Percentiles rank a stretch among this genome's conserved stretches.
phyloP scores from a whole-genome alignment of 2,329 filamentous ascomycete species.

The Ascochyta pisi region DNA sequence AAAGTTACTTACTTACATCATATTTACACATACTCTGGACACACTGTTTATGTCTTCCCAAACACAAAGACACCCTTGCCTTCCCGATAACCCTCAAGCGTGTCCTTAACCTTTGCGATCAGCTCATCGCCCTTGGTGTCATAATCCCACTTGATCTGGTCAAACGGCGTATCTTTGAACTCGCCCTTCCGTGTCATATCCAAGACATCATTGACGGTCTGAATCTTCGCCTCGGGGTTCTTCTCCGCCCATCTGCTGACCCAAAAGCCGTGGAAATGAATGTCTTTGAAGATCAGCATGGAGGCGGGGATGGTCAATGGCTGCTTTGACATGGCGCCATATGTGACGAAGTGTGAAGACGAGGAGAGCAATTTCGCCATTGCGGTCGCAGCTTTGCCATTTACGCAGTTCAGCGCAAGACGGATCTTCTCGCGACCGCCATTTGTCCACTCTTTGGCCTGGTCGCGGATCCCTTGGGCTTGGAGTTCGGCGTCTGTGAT shows the following conservation, averaged over 20 bases:
- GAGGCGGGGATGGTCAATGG: conserved; percentile 82
- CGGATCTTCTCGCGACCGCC: conserved; percentile 74
- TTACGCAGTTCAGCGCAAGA: conserved; percentile 91
- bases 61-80: conserved; percentile 94
- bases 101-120: conserved; percentile 78
- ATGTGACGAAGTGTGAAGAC: conserved; percentile 82
- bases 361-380: conserved; percentile 75
- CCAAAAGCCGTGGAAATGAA: conserved; percentile 93
- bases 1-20: background rate
- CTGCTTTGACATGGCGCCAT: conserved; percentile 93
- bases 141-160: conserved; percentile 83
- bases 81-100: conserved; percentile 80
- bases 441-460: conserved; percentile 70
- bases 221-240: conserved; percentile 74
- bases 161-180: conserved; percentile 84
- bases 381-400: conserved; percentile 80
- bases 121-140: conserved; percentile 75
- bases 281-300: conserved; percentile 90
- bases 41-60: conserved; percentile 49
- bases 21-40: background rate
- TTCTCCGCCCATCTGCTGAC: conserved; percentile 85
- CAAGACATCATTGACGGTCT: conserved; percentile 85
- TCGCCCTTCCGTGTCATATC: conserved; percentile 74
- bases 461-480: conserved; percentile 68
- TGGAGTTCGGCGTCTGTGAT: conserved; percentile 68